phyloP scores from a whole-genome alignment of 768 basidiomycete species.

The Coprinopsis sp. region DNA sequence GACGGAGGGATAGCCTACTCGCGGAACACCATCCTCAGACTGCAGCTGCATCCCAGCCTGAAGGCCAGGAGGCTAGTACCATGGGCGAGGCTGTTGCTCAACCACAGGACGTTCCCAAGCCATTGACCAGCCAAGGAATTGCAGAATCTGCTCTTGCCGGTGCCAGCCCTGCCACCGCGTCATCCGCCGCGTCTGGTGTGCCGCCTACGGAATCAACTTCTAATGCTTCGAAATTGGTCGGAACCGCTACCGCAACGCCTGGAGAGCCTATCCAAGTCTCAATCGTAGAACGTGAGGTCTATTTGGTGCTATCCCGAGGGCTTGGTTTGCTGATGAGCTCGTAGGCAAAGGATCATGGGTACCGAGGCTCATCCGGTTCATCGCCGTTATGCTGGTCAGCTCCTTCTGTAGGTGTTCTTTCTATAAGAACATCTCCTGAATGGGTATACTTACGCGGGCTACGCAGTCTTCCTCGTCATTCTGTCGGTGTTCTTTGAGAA shows the following conservation, averaged over 20 bases:
- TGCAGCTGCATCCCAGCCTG: constrained; percentile 13
- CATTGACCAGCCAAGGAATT: constrained; percentile 34
- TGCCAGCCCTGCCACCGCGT: constrained; percentile 19
- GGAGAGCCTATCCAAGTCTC: constrained; percentile 73
- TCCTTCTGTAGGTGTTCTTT: constrained; percentile 60
- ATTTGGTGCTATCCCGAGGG: neutral
- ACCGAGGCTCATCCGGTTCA: constrained; percentile 57
- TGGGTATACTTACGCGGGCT: neutral
- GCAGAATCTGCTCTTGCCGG: constrained; percentile 46
- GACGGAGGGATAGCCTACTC: constrained; percentile 62
- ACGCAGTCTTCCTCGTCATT: constrained; percentile 73
- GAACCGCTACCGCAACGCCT: constrained; percentile 28
- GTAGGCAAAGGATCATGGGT: constrained; percentile 68
- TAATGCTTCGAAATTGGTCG: constrained; percentile 24
- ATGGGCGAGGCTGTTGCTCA: neutral
- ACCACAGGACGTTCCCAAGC: constrained; percentile 8
- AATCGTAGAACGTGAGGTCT: constrained; percentile 69
- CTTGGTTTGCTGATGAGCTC: constrained; percentile 8
- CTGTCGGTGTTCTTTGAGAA: constrained; percentile 90
- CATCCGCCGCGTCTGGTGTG: constrained; percentile 20
- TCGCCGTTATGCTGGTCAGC: constrained; percentile 49
- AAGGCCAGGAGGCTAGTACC: constrained; percentile 2
- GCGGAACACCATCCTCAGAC: constrained; percentile 24
- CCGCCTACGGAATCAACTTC: constrained; percentile 41
- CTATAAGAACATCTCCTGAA: neutral